These are phyloP conservation scores for Citrus unshiu DNA, from an alignment of 345 rosid species.

Conservation along the genomic window DNA sequence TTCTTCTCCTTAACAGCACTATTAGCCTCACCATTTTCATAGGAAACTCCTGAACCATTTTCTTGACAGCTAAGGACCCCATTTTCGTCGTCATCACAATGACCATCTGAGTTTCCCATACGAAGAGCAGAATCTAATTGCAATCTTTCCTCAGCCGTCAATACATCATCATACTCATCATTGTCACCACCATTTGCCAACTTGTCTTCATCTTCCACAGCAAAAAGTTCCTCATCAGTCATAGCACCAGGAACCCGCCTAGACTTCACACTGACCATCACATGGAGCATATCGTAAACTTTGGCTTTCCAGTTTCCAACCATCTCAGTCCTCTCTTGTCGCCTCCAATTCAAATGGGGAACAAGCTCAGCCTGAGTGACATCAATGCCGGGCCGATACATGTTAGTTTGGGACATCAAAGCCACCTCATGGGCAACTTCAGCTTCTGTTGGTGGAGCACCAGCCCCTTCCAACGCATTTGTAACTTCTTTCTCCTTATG, in stretches of 20 bases:
- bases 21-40: constrained; percentile 56
- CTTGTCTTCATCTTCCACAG: constrained; percentile 75
- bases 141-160: constrained; percentile 88
- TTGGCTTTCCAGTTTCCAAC: constrained; percentile 97
- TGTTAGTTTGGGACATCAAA: constrained; percentile 94
- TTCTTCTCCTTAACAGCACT: constrained; percentile 76
- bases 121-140: constrained; percentile 80
- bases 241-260: constrained; percentile 98
- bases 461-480: constrained; percentile 97
- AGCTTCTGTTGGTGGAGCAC: constrained; percentile 85
- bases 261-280: constrained; percentile 94
- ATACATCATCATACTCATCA: constrained; percentile 69
- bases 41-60: constrained; percentile 55
- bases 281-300: constrained; percentile 95
- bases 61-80: constrained; percentile 48
- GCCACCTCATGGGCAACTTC: constrained; percentile 95
- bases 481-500: constrained; percentile 96
- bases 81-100: constrained; percentile 70
- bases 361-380: constrained; percentile 95
- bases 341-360: constrained; percentile 93
- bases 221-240: constrained; percentile 97
- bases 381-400: constrained; percentile 99
- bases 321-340: constrained; percentile 93
- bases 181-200: constrained; percentile 53
- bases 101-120: constrained; percentile 60